phyloP scores from a whole-genome alignment of 2,329 filamentous ascomycete genomes.

The Cercospora sp. region DNA sequence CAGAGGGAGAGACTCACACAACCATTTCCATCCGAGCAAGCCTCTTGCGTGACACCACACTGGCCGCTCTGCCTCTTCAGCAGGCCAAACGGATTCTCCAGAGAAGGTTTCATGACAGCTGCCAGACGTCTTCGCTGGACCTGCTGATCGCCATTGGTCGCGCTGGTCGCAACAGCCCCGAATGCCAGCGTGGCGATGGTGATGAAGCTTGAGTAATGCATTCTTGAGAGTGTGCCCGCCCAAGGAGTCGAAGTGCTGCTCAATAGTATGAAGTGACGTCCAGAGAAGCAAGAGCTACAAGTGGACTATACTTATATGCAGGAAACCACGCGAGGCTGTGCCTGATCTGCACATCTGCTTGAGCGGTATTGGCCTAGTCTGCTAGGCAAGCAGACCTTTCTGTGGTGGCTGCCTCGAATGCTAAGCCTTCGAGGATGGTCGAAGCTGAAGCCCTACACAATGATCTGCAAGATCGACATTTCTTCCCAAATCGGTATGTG shows the following conservation, averaged over 20 bases:
- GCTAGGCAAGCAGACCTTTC: neutral
- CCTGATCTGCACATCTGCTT: neutral
- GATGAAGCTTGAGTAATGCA: constrained; percentile 3
- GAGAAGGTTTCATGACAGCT: neutral
- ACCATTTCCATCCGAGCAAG: neutral
- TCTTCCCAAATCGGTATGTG: neutral
- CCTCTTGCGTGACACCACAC: neutral
- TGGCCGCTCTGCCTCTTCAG: neutral
- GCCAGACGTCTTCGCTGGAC: neutral
- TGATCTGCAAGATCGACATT: constrained; percentile 4
- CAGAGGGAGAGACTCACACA: neutral
- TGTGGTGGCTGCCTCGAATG: neutral
- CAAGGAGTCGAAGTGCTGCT: neutral
- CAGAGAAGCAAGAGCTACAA: neutral
- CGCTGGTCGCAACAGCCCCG: neutral
- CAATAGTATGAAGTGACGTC: neutral
- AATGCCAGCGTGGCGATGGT: neutral
- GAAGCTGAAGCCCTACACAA: neutral
- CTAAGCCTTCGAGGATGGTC: neutral
- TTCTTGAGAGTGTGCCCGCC: neutral
- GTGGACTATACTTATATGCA: neutral
- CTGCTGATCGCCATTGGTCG: neutral
- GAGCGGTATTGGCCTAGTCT: neutral
- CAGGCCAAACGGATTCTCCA: neutral
- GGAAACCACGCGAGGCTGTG: neutral